Conservation (phyloP, 805 yeast genomes). For the Starmerella apis region DNA sequence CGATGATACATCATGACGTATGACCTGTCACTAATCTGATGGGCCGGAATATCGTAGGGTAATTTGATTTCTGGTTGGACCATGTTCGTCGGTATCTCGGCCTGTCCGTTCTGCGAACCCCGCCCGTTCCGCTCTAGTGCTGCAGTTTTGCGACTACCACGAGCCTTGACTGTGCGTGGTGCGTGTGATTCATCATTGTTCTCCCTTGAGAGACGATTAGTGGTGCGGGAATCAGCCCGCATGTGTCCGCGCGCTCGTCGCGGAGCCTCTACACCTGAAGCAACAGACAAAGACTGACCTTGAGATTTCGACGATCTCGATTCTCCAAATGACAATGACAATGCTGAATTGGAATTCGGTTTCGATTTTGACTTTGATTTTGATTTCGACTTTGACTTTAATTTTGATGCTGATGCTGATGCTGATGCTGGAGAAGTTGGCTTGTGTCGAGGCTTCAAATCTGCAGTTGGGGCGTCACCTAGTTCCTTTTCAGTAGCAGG, state of each 20-base stretch:
- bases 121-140: not conserved
- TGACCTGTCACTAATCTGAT: constrained; percentile 31
- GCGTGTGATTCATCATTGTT: not conserved
- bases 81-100: constrained; percentile 6
- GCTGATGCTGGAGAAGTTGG: not conserved
- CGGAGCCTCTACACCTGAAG: not conserved
- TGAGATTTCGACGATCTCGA: not conserved
- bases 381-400: not conserved
- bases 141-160: not conserved
- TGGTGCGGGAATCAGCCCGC: constrained; percentile 14
- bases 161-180: not conserved
- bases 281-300: not conserved
- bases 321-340: too few relatives aligned
- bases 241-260: constrained; percentile 14
- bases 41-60: constrained; percentile 33
- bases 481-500: not conserved
- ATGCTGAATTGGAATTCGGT: too few relatives aligned
- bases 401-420: not conserved
- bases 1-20: constrained; percentile 39
- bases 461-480: not conserved
- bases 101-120: not conserved
- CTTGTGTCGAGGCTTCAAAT: too few relatives aligned
- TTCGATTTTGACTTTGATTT: not conserved
- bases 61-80: constrained; percentile 23
- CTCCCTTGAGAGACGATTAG: constrained; percentile 9